These are phyloP conservation scores for Amniculicola lignicola DNA, from an alignment of 495 filamentous ascomycete genomes.

Conservation along the genomic window DNA sequence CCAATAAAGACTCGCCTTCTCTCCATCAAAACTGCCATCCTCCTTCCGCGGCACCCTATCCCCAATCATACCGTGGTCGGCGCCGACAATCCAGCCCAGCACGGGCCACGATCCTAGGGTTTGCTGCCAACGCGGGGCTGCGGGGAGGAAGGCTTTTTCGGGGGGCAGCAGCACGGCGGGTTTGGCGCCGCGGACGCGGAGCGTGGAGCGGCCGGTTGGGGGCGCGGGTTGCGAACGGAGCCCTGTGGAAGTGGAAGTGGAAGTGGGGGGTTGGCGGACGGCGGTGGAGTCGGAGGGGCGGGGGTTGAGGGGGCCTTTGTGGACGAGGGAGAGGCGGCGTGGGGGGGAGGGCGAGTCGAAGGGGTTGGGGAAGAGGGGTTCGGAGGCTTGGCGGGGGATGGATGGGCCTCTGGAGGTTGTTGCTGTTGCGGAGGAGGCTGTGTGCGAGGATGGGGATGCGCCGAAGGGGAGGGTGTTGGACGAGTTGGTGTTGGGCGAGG, in stretches of 20 bases:
- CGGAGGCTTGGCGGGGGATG: conserved; percentile 40
- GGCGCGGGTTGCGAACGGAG: background rate
- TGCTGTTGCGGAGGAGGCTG: conserved; percentile 29
- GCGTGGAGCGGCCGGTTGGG: background rate
- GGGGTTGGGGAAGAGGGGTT: conserved; percentile 42
- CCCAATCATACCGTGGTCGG: conserved; percentile 73
- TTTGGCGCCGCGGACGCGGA: conserved; percentile 38
- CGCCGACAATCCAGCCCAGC: conserved; percentile 33
- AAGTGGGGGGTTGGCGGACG: conserved; percentile 26
- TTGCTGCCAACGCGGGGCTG: conserved; percentile 36
- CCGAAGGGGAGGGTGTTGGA: conserved; percentile 19
- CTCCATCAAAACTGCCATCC: conserved; percentile 76
- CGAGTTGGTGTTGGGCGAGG: conserved; percentile 22
- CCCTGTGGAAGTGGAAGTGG: background rate
- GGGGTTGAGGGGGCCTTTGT: background rate
- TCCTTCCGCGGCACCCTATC: conserved; percentile 71
- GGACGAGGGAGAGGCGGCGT: background rate
- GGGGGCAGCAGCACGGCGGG: conserved; percentile 35
- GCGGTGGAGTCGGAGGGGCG: background rate
- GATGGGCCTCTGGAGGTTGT: conserved; percentile 22
- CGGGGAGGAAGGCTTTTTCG: conserved; percentile 41
- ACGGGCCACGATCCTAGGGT: conserved; percentile 32
- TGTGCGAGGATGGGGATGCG: conserved; percentile 18
- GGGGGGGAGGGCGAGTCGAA: background rate
- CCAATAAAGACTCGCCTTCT: conserved; percentile 76